These are phyloP conservation scores for Globisporangium alternatum DNA, from an alignment of 352 stramenopile genomes.

Conservation along the genomic window DNA sequence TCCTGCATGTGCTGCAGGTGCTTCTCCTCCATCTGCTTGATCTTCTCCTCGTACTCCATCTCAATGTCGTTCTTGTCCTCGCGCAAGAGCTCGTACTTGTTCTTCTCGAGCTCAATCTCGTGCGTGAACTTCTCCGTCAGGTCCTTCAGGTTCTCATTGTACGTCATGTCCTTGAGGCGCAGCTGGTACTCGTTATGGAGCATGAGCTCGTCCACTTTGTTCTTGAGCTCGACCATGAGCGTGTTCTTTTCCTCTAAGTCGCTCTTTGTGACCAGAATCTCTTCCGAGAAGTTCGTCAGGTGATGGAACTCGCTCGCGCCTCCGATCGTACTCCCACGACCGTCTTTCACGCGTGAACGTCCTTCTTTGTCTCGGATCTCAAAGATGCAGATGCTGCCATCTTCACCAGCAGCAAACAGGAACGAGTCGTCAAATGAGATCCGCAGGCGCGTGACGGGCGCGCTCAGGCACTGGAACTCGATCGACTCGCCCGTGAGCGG, in stretches of 20 bases:
- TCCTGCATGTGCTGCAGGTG: conserved; percentile 91
- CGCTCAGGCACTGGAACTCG: conserved; percentile 83
- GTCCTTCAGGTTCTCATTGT: conserved; percentile 94
- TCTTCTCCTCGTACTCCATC: conserved; percentile 90
- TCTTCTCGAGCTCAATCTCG: conserved; percentile 92
- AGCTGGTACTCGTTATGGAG: conserved; percentile 95
- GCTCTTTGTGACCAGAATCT: conserved; percentile 86
- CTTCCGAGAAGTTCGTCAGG: conserved; percentile 52
- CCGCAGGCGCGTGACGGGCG: conserved; percentile 74
- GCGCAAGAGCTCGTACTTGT: conserved; percentile 86
- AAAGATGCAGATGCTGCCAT: conserved; percentile 85
- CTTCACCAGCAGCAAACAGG: conserved; percentile 87
- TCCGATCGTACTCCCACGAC: background rate
- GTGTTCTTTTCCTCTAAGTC: conserved; percentile 93
- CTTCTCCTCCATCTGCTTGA: conserved; percentile 90
- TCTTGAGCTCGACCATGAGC: conserved; percentile 91
- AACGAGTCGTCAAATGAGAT: conserved; percentile 88
- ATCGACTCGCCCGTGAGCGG: conserved; percentile 89
- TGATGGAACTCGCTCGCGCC: conserved; percentile 23
- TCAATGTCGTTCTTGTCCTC: conserved; percentile 93
- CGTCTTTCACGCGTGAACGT: conserved; percentile 43
- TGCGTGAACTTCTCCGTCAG: conserved; percentile 92
- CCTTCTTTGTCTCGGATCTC: conserved; percentile 88
- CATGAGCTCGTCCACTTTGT: conserved; percentile 93
- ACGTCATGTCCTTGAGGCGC: conserved; percentile 94